A percentile compares a stretch with the other conserved stretches of the same genome.
Evolutionary conservation across 345 rosid genomes (phyloP).

Genomic region (Hirschfeldia incana): DNA sequence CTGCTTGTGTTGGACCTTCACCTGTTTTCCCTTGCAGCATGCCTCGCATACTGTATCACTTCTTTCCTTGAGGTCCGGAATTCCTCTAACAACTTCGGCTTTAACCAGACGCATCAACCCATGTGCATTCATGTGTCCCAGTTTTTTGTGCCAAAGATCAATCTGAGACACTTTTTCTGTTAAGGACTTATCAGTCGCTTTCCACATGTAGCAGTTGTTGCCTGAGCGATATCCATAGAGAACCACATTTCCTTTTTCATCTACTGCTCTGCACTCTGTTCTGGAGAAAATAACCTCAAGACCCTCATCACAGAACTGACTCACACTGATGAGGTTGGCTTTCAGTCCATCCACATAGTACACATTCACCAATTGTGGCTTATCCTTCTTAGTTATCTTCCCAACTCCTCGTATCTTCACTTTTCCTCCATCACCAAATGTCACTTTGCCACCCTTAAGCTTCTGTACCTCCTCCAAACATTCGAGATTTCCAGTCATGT

Average conservation of each 20-base stretch:
- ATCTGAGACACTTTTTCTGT: neutral
- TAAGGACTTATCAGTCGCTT: too few species aligned
- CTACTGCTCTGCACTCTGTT: neutral
- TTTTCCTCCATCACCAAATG: too few species aligned
- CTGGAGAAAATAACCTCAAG: neutral
- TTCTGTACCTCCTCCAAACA: too few species aligned
- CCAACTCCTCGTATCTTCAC: too few species aligned
- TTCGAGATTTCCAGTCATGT: too few species aligned
- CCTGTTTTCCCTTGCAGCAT: neutral
- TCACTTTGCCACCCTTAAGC: too few species aligned
- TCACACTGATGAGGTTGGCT: neutral
- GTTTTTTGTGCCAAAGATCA: neutral
- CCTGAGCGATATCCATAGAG: neutral
- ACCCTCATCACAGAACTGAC: neutral
- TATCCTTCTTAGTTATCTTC: too few species aligned
- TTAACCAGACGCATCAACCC: neutral
- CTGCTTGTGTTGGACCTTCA: neutral
- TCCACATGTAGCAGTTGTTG: neutral
- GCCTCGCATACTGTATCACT: neutral
- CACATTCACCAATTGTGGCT: too few species aligned
- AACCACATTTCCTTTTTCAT: too few species aligned
- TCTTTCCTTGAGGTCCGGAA: neutral
- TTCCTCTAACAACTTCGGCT: neutral
- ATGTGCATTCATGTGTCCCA: neutral
- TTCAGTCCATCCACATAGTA: neutral